Conservation (phyloP, 495 filamentous ascomycete genomes). For the Lineolata rhizophorae region DNA sequence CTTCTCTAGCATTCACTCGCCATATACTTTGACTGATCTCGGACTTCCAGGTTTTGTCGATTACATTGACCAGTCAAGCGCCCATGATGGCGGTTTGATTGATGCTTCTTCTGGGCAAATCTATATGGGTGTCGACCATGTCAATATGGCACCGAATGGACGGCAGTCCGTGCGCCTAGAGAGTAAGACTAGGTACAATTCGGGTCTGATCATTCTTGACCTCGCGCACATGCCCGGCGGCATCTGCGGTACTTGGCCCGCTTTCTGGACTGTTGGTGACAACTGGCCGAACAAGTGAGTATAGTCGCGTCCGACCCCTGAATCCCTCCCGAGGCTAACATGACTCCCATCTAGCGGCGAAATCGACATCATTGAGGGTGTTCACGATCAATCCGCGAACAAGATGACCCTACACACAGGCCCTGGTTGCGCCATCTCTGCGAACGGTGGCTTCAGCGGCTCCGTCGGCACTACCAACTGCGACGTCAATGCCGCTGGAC, state of each 20-base stretch:
- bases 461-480: conserved; percentile 10
- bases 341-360: conserved; percentile 14
- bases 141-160: conserved; percentile 13
- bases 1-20: conserved; percentile 1
- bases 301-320: background rate
- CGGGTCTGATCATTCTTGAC: conserved; percentile 17
- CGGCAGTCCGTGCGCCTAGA: conserved; percentile 17
- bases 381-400: conserved; percentile 13
- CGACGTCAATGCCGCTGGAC: conserved; percentile 12
- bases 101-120: conserved; percentile 5
- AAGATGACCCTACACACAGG: conserved; percentile 17
- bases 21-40: background rate
- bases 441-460: conserved; percentile 8
- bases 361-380: conserved; percentile 19
- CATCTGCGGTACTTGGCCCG: conserved; percentile 21
- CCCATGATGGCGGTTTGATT: conserved; percentile 12
- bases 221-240: conserved; percentile 19
- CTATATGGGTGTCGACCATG: conserved; percentile 16
- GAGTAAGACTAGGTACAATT: conserved; percentile 18
- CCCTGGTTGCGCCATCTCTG: conserved; percentile 11
- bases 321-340: conserved; percentile 1
- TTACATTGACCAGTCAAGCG: conserved; percentile 14
- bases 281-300: conserved; percentile 17
- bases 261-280: conserved; percentile 20
- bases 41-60: conserved; percentile 12